Percentiles rank a stretch among this genome's conserved stretches.
Conservation (phyloP, 1,284 basidiomycete species). For the Apiotrichum porosum region DNA sequence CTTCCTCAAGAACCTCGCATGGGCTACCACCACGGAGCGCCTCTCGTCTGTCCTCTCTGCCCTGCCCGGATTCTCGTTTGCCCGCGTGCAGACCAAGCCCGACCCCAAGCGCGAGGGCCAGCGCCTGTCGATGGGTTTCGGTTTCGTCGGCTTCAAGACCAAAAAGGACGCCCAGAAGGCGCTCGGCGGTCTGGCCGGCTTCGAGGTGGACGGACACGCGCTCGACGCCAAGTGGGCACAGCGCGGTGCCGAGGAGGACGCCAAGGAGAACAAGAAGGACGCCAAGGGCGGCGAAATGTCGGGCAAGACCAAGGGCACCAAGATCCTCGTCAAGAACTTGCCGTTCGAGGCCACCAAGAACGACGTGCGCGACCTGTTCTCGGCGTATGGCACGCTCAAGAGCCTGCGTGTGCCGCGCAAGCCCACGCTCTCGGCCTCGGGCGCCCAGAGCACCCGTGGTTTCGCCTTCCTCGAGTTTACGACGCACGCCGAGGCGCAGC, state of each 20-base stretch:
- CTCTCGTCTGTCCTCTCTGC: slow-evolving; percentile 68
- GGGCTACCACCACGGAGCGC: slow-evolving; percentile 75
- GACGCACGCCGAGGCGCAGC: slow-evolving; percentile 77
- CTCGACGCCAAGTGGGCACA: slow-evolving; percentile 83
- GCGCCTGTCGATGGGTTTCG: slow-evolving; percentile 87
- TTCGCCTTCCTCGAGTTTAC: slow-evolving; percentile 96
- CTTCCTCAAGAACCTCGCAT: slow-evolving; percentile 91
- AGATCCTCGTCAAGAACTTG: slow-evolving; percentile 95
- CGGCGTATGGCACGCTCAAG: slow-evolving; percentile 85
- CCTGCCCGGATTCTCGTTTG: slow-evolving; percentile 78
- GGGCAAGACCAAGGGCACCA: slow-evolving; percentile 61
- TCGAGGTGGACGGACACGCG: slow-evolving; percentile 80
- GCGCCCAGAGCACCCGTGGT: slow-evolving; percentile 57
- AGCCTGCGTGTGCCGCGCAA: slow-evolving; percentile 83
- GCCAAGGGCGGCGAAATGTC: slow-evolving; percentile 13
- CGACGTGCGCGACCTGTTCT: slow-evolving; percentile 82
- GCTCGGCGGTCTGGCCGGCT: slow-evolving; percentile 72
- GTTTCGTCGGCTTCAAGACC: slow-evolving; percentile 87
- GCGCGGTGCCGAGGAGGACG: slow-evolving; percentile 65
- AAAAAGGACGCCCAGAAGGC: slow-evolving; percentile 68
- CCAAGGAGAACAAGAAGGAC: slow-evolving; percentile 47
- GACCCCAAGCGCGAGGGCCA: slow-evolving; percentile 66
- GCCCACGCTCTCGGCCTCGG: slow-evolving; percentile 66
- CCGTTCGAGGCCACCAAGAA: slow-evolving; percentile 94
- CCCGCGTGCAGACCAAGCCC: slow-evolving; percentile 84